These are phyloP conservation scores for Ajuga chamaepitys DNA, from an alignment of 257 asterid genomes.

Conservation along the genomic window DNA sequence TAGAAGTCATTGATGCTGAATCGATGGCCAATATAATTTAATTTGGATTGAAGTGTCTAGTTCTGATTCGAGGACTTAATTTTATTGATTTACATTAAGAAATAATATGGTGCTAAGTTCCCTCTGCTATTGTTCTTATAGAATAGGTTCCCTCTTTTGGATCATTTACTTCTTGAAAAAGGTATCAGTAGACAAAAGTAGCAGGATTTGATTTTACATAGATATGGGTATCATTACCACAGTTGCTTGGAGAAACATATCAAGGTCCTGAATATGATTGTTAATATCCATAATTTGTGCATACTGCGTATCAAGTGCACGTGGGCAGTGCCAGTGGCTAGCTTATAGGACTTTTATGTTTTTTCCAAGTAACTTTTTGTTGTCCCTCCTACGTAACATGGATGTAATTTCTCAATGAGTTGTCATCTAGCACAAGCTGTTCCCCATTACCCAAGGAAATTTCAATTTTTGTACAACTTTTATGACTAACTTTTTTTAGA, in stretches of 20 bases:
- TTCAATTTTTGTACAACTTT: not conserved
- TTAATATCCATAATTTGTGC: not conserved
- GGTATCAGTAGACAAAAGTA: not conserved
- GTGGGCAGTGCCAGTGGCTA: not conserved
- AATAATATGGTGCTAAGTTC: not conserved
- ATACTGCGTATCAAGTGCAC: not conserved
- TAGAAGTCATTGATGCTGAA: conserved; percentile 10
- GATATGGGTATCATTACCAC: not conserved
- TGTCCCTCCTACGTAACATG: not conserved
- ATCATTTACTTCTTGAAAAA: not conserved
- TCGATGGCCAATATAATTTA: conserved; percentile 5
- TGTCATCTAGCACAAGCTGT: not conserved
- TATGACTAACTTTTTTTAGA: not conserved
- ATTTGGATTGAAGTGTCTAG: not conserved
- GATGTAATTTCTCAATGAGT: not conserved
- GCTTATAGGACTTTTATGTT: not conserved
- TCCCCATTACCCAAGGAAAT: not conserved
- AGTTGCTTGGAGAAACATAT: conserved; percentile 3
- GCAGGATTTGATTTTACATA: not conserved
- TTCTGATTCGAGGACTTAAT: not conserved
- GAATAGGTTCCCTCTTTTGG: no score
- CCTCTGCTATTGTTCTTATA: not conserved
- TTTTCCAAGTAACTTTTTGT: not conserved
- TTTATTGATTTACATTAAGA: not conserved
- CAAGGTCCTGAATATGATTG: not conserved